Conservation (phyloP, 2,329 filamentous ascomycete genomes). For the Colletotrichum agaves region DNA sequence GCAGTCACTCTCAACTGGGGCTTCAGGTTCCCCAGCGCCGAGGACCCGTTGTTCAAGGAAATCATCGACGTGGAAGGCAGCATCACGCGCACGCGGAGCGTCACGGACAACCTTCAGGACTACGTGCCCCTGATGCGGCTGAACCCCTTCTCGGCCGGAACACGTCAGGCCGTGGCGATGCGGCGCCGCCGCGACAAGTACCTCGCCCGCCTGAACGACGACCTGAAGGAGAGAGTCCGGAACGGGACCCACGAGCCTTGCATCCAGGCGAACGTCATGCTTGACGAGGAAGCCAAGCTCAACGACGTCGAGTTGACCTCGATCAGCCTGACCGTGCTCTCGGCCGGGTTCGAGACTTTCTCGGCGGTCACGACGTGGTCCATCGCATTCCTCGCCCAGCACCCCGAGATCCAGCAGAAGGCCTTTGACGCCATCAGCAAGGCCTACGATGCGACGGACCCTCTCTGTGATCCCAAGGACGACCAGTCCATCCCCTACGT, state of each 20-base stretch:
- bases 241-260: constrained; percentile 73
- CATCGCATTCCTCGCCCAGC: constrained; percentile 43
- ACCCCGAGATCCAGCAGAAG: constrained; percentile 44
- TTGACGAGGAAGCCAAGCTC: constrained; percentile 65
- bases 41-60: constrained; percentile 38
- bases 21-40: constrained; percentile 52
- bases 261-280: constrained; percentile 73
- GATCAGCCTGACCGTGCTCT: constrained; percentile 73
- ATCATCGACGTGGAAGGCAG: constrained; percentile 41
- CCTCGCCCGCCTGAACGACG: constrained; percentile 37
- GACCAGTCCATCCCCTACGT: constrained; percentile 84
- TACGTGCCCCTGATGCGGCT: constrained; percentile 41
- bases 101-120: constrained; percentile 40
- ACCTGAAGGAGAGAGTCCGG: constrained; percentile 39
- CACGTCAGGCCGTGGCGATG: constrained; percentile 37
- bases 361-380: constrained; percentile 44
- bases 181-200: constrained; percentile 39
- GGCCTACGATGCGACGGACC: constrained; percentile 77
- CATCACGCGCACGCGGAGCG: constrained; percentile 39
- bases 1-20: constrained; percentile 74
- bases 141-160: constrained; percentile 30
- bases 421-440: constrained; percentile 49
- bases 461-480: constrained; percentile 77
- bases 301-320: constrained; percentile 68
- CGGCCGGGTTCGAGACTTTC: constrained; percentile 49